Evolutionary conservation across 1,284 basidiomycete genomes (phyloP).

Genomic region (Coniophora puteana): DNA sequence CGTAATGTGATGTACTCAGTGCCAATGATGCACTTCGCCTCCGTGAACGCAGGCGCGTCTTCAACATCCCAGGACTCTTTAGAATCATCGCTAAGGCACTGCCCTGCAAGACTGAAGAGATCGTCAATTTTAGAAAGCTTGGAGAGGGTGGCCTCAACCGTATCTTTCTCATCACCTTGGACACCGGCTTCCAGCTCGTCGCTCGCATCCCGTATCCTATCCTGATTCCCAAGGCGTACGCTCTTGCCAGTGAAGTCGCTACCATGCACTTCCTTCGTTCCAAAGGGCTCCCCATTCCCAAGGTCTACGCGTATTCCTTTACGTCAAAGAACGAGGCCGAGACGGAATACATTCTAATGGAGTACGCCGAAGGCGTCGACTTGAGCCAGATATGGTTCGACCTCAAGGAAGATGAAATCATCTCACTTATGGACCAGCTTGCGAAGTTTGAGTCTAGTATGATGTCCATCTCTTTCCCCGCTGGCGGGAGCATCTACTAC

Average conservation of each 20-base stretch:
- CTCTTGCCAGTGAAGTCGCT: constrained; percentile 47
- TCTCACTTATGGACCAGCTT: constrained; percentile 39
- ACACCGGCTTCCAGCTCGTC: constrained; percentile 37
- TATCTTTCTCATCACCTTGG: constrained; percentile 41
- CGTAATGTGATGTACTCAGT: too few relatives aligned
- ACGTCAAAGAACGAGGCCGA: constrained; percentile 41
- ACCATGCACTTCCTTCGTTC: constrained; percentile 44
- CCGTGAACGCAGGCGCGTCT: constrained; percentile 36
- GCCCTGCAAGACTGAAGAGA: constrained; percentile 28
- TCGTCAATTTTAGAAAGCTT: constrained; percentile 35
- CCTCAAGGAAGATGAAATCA: constrained; percentile 36
- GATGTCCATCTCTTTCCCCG: constrained; percentile 45
- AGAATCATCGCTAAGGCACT: constrained; percentile 44
- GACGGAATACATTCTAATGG: constrained; percentile 51
- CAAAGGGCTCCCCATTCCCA: constrained; percentile 39
- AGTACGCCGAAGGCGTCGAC: constrained; percentile 40
- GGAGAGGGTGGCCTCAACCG: constrained; percentile 42
- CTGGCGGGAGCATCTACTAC: constrained; percentile 31
- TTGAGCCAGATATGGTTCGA: constrained; percentile 41
- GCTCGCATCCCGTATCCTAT: constrained; percentile 45
- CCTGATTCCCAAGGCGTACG: constrained; percentile 38
- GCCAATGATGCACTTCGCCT: constrained; percentile 30
- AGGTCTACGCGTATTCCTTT: constrained; percentile 48
- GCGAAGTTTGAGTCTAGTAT: constrained; percentile 41
- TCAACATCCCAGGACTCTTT: constrained; percentile 37